phyloP scores from a whole-genome alignment of 306 rosid species.

The Castanospermum australe region DNA sequence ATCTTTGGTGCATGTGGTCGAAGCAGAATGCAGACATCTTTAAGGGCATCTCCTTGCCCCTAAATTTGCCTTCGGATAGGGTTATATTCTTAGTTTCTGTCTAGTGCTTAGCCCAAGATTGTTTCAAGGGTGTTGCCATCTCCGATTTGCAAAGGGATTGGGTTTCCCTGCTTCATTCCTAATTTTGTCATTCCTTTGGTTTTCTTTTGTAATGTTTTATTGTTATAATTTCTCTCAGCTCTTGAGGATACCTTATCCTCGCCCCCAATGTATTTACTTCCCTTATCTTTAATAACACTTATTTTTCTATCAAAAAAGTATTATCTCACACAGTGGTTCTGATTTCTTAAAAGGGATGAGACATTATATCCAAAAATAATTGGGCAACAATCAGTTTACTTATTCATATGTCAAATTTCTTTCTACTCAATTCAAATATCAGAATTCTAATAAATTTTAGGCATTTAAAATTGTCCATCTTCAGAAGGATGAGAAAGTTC shows the following conservation, averaged over 20 bases:
- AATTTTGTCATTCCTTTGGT: background rate
- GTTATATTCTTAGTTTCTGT: background rate
- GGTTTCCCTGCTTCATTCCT: background rate
- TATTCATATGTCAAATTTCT: background rate
- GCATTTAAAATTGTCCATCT: background rate
- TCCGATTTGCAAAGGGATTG: background rate
- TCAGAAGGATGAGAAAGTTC: background rate
- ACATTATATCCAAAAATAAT: background rate
- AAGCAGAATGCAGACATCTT: background rate
- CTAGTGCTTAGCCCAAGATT: background rate
- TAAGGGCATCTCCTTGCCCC: background rate
- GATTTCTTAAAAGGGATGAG: background rate
- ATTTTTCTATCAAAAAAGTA: background rate
- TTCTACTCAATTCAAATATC: background rate
- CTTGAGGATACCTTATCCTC: background rate
- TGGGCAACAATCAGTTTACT: background rate
- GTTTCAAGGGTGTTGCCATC: background rate
- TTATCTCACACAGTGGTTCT: background rate
- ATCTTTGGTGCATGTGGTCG: background rate
- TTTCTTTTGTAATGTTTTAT: background rate
- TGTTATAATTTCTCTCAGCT: background rate
- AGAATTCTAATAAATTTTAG: background rate
- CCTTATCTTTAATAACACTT: background rate
- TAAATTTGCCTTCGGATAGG: background rate
- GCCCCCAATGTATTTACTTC: background rate